phyloP scores from a whole-genome alignment of 306 rosid species.

The Casuarina glauca region DNA sequence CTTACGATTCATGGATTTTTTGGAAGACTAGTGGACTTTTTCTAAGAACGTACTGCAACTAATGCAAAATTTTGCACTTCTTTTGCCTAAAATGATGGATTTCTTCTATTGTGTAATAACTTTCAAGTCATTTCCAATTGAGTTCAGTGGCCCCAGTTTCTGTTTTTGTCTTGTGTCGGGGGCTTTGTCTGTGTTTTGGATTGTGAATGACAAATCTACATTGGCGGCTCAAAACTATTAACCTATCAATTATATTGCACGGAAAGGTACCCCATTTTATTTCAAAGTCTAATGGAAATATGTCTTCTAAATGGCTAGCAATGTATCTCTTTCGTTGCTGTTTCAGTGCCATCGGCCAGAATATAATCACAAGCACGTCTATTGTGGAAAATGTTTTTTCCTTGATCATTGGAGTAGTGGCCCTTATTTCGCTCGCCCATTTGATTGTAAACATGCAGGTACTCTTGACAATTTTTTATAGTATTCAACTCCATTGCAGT shows the following conservation, averaged over 20 bases:
- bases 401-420: conserved; percentile 70
- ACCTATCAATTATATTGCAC: neutral
- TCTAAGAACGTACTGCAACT: neutral
- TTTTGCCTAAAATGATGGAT: too few relatives aligned
- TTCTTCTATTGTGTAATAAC: too few relatives aligned
- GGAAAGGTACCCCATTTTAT: neutral
- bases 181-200: neutral
- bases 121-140: too few relatives aligned
- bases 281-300: conserved; percentile 1
- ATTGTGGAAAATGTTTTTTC: conserved; percentile 82
- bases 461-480: neutral
- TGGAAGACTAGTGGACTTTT: neutral
- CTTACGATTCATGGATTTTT: neutral
- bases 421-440: conserved; percentile 84
- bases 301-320: neutral
- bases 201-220: neutral
- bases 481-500: neutral
- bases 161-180: too few relatives aligned
- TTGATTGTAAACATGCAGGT: conserved; percentile 99
- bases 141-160: too few relatives aligned
- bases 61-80: neutral
- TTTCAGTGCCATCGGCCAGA: conserved; percentile 78
- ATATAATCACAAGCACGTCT: conserved; percentile 60
- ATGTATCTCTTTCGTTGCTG: conserved; percentile 17
- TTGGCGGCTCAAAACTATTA: neutral